Evolutionary conservation across 176 grass and related monocot genomes (phyloP).

Genomic region (Raddia guianensis): DNA sequence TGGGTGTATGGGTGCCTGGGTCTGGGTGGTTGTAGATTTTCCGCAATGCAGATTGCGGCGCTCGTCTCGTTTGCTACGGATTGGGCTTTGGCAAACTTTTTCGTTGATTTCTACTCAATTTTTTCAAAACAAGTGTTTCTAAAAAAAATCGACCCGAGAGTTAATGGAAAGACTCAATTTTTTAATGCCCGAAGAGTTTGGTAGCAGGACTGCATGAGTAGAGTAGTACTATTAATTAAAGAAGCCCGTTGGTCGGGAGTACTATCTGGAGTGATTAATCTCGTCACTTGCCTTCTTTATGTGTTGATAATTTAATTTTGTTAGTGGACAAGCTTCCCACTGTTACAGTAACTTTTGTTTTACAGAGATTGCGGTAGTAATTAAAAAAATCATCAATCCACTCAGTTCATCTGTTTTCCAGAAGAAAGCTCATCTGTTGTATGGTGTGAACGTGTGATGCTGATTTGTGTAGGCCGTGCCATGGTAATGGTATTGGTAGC

Average conservation of each 20-base stretch:
- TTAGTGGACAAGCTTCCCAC: not conserved
- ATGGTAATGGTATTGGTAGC: not conserved
- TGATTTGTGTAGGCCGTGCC: slow-evolving; percentile 29
- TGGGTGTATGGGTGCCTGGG: not conserved
- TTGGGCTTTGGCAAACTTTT: not conserved
- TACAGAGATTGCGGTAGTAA: slow-evolving; percentile 4
- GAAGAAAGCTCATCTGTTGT: not conserved
- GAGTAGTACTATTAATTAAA: slow-evolving; percentile 8
- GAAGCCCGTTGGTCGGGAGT: slow-evolving; percentile 6
- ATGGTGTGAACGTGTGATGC: not conserved
- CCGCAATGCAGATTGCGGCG: slow-evolving; percentile 33
- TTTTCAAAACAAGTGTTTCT: not conserved
- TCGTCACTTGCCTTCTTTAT: not conserved
- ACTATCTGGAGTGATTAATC: not conserved
- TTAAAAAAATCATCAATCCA: not conserved
- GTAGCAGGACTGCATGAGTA: not conserved
- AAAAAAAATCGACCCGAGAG: not conserved
- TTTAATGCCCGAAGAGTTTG: slow-evolving; percentile 15
- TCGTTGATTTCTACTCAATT: not conserved
- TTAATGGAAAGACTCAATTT: not conserved
- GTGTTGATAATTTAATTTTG: not conserved
- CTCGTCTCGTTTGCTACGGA: slow-evolving; percentile 2
- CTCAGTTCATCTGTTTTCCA: not conserved
- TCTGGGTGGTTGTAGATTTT: not conserved
- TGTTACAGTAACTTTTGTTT: not conserved